Evolutionary conservation across 192 early-diverging fungal species (phyloP).

Genomic region (Thamnidium elegans): DNA sequence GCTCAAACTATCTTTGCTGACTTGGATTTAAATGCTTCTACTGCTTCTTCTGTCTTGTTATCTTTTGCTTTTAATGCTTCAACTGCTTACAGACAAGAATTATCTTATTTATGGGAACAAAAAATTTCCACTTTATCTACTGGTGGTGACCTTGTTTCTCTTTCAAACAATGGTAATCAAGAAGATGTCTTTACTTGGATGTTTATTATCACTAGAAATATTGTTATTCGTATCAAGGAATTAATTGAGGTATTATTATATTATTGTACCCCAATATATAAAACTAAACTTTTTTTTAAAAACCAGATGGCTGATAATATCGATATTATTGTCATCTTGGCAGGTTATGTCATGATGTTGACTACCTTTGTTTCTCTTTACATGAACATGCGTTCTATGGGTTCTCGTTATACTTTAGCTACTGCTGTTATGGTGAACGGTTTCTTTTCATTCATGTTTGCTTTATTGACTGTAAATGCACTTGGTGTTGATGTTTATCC

Average conservation of each 20-base stretch:
- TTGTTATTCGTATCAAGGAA: conserved; percentile 58
- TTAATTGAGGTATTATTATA: conserved; percentile 47
- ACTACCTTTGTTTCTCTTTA: conserved; percentile 79
- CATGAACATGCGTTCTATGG: conserved; percentile 80
- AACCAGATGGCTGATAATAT: conserved; percentile 57
- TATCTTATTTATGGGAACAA: conserved; percentile 50
- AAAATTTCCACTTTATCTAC: conserved; percentile 45
- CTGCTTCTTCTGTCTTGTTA: conserved; percentile 28
- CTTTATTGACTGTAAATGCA: conserved; percentile 64
- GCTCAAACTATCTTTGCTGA: conserved; percentile 14
- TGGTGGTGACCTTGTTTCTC: conserved; percentile 40
- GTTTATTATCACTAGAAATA: conserved; percentile 48
- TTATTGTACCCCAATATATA: not conserved
- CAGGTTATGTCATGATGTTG: conserved; percentile 80
- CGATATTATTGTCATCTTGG: conserved; percentile 76
- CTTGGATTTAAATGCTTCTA: conserved; percentile 7
- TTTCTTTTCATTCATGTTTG: conserved; percentile 74
- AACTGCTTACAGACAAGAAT: conserved; percentile 34
- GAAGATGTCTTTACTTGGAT: conserved; percentile 55
- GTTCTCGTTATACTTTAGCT: conserved; percentile 77
- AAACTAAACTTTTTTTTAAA: too few species aligned
- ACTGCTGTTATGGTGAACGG: conserved; percentile 68
- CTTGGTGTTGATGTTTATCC: conserved; percentile 69
- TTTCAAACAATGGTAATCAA: conserved; percentile 33
- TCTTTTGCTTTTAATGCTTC: conserved; percentile 56